A percentile compares a stretch with the other conserved stretches of the same genome.
Conservation (phyloP, 2,329 filamentous ascomycete genomes). For the Diaporthe amygdali region DNA sequence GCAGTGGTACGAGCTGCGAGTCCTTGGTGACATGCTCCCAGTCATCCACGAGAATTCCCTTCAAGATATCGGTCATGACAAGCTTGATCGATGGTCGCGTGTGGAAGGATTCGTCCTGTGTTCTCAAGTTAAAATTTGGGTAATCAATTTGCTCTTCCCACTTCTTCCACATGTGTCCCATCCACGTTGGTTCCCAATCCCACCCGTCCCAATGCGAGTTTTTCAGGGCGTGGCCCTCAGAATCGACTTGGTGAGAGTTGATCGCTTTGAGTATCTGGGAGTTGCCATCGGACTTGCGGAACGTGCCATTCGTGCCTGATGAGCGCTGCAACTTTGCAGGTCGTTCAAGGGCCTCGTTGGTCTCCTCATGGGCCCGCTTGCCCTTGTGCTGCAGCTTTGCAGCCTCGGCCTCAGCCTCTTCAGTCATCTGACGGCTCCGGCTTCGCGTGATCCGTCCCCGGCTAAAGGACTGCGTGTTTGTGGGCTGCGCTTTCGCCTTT, state of each 20-base stretch:
- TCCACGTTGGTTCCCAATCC: background rate
- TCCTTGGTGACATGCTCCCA: conserved; percentile 99
- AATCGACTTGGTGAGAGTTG: background rate
- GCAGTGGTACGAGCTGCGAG: conserved; percentile 84
- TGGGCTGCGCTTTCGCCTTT: background rate
- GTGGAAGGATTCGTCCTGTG: conserved; percentile 87
- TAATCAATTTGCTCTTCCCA: background rate
- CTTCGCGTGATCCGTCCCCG: background rate
- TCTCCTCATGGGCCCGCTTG: conserved; percentile 9
- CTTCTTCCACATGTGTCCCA: background rate
- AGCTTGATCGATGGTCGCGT: conserved; percentile 85
- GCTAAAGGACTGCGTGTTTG: background rate
- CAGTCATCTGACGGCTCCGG: background rate
- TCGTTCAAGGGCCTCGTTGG: background rate
- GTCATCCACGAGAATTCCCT: conserved; percentile 93
- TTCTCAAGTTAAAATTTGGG: background rate
- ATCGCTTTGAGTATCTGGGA: background rate
- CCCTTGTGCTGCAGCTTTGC: conserved; percentile 3
- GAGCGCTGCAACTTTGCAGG: conserved; percentile 18
- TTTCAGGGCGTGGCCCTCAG: background rate
- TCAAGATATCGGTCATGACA: conserved; percentile 85
- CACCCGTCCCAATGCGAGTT: background rate
- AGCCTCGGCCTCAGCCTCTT: background rate
- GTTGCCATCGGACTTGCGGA: background rate
- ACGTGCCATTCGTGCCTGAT: background rate